A percentile compares a stretch with the other conserved stretches of the same genome.
Conservation (phyloP, 78 protist genomes). For the Mastigamoeba balamuthi region DNA sequence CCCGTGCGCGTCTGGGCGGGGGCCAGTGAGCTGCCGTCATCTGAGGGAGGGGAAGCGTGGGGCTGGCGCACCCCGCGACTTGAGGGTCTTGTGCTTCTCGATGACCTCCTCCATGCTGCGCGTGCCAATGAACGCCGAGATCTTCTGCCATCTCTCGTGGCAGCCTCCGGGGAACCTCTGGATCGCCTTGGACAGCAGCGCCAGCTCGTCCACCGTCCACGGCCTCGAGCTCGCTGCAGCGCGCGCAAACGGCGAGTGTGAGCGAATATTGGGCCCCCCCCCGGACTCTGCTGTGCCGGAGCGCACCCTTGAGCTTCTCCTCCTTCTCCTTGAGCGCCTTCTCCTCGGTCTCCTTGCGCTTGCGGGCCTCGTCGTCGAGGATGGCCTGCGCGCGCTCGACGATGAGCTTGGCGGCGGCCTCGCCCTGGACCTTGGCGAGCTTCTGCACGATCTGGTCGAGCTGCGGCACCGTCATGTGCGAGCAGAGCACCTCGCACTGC, state of each 20-base stretch:
- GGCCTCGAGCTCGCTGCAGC: constrained; percentile 1
- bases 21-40: too few relatives aligned
- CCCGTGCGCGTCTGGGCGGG: too few relatives aligned
- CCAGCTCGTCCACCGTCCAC: constrained; percentile 58
- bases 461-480: constrained; percentile 35
- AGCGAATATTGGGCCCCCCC: too few relatives aligned
- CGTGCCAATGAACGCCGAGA: constrained; percentile 42
- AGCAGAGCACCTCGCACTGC: constrained; percentile 18
- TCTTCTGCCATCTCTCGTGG: constrained; percentile 44
- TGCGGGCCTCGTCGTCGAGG: constrained; percentile 30
- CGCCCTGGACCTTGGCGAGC: constrained; percentile 24
- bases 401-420: constrained; percentile 42
- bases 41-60: too few relatives aligned
- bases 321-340: neutral
- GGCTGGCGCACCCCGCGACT: neutral
- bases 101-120: constrained; percentile 49
- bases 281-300: too few relatives aligned
- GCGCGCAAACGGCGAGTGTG: too few relatives aligned
- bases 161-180: constrained; percentile 43
- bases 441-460: constrained; percentile 51
- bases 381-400: constrained; percentile 24
- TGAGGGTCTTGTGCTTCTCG: constrained; percentile 3
- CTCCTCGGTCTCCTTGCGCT: constrained; percentile 29
- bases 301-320: neutral
- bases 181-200: constrained; percentile 53